phyloP scores from a whole-genome alignment of 169 alveolate species.

The Plasmodium inui region DNA sequence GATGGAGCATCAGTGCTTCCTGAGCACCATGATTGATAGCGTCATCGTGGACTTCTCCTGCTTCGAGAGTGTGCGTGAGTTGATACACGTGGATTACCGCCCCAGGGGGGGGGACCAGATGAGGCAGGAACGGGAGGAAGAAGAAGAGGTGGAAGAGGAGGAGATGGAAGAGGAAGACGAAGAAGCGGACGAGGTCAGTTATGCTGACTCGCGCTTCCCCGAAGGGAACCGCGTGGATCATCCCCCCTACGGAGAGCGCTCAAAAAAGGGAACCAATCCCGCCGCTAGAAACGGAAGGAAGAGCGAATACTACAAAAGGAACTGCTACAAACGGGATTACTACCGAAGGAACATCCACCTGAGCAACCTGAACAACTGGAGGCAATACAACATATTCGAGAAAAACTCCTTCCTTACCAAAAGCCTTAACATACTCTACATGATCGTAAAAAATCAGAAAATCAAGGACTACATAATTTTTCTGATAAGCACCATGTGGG shows the following conservation, averaged over 20 bases:
- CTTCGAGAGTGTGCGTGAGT: slow-evolving; percentile 22
- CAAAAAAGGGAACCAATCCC: background rate
- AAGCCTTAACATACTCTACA: slow-evolving; percentile 44
- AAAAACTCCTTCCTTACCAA: slow-evolving; percentile 22
- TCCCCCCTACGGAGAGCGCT: background rate
- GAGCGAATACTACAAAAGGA: too few species aligned
- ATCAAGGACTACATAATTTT: slow-evolving; percentile 38
- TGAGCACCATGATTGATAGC: slow-evolving; percentile 16
- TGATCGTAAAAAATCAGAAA: slow-evolving; percentile 62
- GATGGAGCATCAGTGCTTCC: slow-evolving; percentile 44
- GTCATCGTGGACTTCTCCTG: slow-evolving; percentile 32
- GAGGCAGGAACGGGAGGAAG: background rate
- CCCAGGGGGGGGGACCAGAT: background rate
- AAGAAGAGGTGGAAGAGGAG: too few species aligned
- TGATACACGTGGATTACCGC: slow-evolving; percentile 10
- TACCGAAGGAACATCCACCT: slow-evolving; percentile 40
- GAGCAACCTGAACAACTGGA: slow-evolving; percentile 6
- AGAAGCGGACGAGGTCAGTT: background rate
- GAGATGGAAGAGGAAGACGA: background rate
- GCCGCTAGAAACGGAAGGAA: background rate
- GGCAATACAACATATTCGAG: slow-evolving; percentile 57
- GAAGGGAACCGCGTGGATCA: background rate
- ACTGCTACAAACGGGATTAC: too few species aligned
- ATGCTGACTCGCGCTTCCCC: background rate
- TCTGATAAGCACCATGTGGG: slow-evolving; percentile 51